Percentiles rank a stretch among this genome's conserved stretches.
phyloP scores from a whole-genome alignment of 2,329 filamentous ascomycete genomes.

The Pyrenophora teres region DNA sequence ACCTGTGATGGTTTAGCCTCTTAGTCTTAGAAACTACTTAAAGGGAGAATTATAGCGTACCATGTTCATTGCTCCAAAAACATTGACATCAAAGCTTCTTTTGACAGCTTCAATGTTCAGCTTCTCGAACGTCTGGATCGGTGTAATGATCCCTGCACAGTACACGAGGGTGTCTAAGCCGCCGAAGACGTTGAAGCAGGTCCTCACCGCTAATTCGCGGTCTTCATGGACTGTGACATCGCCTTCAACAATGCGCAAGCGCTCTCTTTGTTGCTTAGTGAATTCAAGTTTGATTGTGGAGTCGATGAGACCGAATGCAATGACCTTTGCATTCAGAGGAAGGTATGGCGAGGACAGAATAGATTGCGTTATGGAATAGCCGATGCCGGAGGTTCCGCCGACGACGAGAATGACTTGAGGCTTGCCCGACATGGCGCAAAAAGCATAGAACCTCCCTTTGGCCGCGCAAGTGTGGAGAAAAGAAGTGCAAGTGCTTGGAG shows the following conservation, averaged over 20 bases:
- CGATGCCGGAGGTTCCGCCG: slow-evolving; percentile 32
- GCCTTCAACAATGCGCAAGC: slow-evolving; percentile 11
- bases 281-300: slow-evolving; percentile 12
- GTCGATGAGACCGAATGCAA: slow-evolving; percentile 15
- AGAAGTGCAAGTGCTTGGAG: neutral
- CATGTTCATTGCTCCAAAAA: slow-evolving; percentile 34
- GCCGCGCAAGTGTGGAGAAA: neutral
- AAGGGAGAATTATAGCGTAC: slow-evolving; percentile 8
- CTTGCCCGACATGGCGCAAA: slow-evolving; percentile 2
- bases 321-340: slow-evolving; percentile 10
- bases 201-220: slow-evolving; percentile 16
- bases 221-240: slow-evolving; percentile 13
- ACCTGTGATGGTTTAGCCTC: slow-evolving; percentile 12
- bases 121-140: slow-evolving; percentile 27
- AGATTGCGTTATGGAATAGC: slow-evolving; percentile 22
- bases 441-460: neutral
- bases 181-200: slow-evolving; percentile 19
- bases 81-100: slow-evolving; percentile 29
- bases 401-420: slow-evolving; percentile 31
- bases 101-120: slow-evolving; percentile 24
- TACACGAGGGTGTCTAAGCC: slow-evolving; percentile 33
- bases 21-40: too few species aligned
- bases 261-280: slow-evolving; percentile 12
- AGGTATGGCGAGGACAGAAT: slow-evolving; percentile 14
- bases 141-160: slow-evolving; percentile 30